Base-by-base conservation (phyloP, 2,329 filamentous ascomycete genomes). In the Arthrobotrys iridis region DNA sequence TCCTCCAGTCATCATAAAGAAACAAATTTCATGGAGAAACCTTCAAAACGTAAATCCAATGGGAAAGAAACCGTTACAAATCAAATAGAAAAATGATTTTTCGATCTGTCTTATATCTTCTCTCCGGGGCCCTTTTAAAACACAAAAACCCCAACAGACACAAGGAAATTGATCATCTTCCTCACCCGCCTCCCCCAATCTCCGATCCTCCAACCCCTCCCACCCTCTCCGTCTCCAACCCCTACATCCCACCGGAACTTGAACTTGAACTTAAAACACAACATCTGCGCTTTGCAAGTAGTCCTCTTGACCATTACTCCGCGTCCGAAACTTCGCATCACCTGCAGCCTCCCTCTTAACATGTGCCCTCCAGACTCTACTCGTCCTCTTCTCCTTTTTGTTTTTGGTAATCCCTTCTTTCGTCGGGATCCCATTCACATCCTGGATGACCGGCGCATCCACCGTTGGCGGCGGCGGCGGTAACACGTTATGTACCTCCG, bases 251-350 rank as follows among this genome's bases (percentile, higher is more conserved):
- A 52, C 4, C 33, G 24, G 2, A 20, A 18, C 46, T 30, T 58
- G 43, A 57, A 52, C 4, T 22, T 37, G 2, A 20, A 18, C 46
- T 30, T 58, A 52, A 57, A 65, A 65, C 48, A 59, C 22, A 20
- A 73, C 8, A 43, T 60, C 60, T 22, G 48, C 26, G 37, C 28
- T 20, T 22, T 65, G 50, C 37, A 73, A 5, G 26, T 59, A 67
- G 30, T 59, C 64, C n/a, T 67, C 52, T 11, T 4, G 20, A 11
- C 15, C 45, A 20, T n/a, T 20, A 18, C 41, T 65, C 60, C 33
- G 18, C 40, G n/a, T n/a, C 50, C 26, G n/a, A 18, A n/a, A 35
- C 46, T 35, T 28, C 46, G 45, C 24, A 15, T n/a, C 43, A 18
- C 22, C 15, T 20, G 18, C n/a, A 6, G 41, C 28, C 26, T 50